A percentile compares a stretch with the other conserved stretches of the same genome.
These are phyloP conservation scores for Paralagenidium karlingii DNA, from an alignment of 352 stramenopile genomes.

Conservation along the genomic window DNA sequence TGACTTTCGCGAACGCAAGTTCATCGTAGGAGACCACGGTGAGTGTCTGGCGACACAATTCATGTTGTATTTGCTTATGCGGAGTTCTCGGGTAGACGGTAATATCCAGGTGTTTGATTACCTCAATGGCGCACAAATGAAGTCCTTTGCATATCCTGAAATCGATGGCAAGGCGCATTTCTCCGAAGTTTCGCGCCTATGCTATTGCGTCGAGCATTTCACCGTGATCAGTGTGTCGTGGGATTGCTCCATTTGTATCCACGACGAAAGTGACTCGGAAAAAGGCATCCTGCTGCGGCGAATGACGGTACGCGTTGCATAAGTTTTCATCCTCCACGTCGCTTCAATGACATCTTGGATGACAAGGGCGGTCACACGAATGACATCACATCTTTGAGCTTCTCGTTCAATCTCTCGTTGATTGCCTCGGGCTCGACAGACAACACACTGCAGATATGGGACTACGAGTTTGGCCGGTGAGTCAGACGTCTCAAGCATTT, in stretches of 20 bases:
- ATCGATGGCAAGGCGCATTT: conserved; percentile 44
- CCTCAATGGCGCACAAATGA: conserved; percentile 80
- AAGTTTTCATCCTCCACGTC: too few relatives aligned
- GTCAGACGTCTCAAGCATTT: too few relatives aligned
- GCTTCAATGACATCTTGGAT: too few relatives aligned
- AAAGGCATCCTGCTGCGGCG: conserved; percentile 55
- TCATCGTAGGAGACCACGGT: conserved; percentile 77
- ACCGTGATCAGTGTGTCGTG: conserved; percentile 73
- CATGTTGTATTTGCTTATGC: background rate
- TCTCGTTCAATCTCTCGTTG: conserved; percentile 61
- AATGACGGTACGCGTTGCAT: too few relatives aligned
- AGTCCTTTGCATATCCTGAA: conserved; percentile 67
- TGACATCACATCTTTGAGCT: conserved; percentile 71
- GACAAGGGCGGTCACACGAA: conserved; percentile 51
- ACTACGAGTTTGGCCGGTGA: conserved; percentile 83
- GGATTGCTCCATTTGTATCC: conserved; percentile 71
- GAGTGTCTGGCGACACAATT: background rate
- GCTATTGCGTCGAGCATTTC: conserved; percentile 78
- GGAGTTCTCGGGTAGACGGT: conserved; percentile 15
- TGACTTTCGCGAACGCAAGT: conserved; percentile 75
- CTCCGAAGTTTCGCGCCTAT: conserved; percentile 62
- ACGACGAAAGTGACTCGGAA: conserved; percentile 78
- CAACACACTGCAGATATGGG: conserved; percentile 63
- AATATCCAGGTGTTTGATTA: conserved; percentile 80
- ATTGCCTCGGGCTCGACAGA: conserved; percentile 66